Conservation (phyloP, 2,329 filamentous ascomycete species). For the Aspergillus ochraceoroseus region DNA sequence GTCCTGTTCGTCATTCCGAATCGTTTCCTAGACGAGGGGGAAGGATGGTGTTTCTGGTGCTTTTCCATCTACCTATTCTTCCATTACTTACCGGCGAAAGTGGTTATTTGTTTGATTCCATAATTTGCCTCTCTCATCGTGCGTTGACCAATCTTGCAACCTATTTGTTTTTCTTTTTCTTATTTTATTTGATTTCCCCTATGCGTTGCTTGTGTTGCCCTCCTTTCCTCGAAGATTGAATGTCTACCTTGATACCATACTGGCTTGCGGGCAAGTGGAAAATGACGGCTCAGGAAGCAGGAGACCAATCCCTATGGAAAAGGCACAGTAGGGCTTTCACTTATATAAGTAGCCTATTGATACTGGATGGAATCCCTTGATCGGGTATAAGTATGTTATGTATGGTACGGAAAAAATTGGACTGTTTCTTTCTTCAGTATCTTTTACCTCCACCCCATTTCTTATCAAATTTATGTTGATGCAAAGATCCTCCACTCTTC, state of each 20-base stretch:
- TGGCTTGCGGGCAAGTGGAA: constrained; percentile 17
- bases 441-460: background rate
- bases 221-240: constrained; percentile 8
- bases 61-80: constrained; percentile 19
- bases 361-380: constrained; percentile 20
- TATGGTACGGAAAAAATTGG: constrained; percentile 30
- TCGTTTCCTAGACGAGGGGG: constrained; percentile 34
- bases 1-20: constrained; percentile 30
- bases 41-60: constrained; percentile 39
- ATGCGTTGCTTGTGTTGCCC: constrained; percentile 15
- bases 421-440: constrained; percentile 13
- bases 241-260: constrained; percentile 12
- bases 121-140: constrained; percentile 27
- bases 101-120: constrained; percentile 27
- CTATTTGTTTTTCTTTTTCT: constrained; percentile 14
- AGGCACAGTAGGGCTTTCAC: constrained; percentile 8
- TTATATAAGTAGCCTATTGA: constrained; percentile 19
- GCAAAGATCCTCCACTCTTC: too few species aligned
- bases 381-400: constrained; percentile 22
- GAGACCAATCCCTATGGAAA: constrained; percentile 5
- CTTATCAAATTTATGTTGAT: background rate
- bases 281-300: constrained; percentile 15
- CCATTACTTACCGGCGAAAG: constrained; percentile 32
- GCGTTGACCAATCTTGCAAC: constrained; percentile 17
- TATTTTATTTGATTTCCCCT: constrained; percentile 23